A percentile compares a stretch with the other conserved stretches of the same genome.
Evolutionary conservation across 2,329 filamentous ascomycete genomes (phyloP).

Genomic region (Pseudogymnoascus sp.): DNA sequence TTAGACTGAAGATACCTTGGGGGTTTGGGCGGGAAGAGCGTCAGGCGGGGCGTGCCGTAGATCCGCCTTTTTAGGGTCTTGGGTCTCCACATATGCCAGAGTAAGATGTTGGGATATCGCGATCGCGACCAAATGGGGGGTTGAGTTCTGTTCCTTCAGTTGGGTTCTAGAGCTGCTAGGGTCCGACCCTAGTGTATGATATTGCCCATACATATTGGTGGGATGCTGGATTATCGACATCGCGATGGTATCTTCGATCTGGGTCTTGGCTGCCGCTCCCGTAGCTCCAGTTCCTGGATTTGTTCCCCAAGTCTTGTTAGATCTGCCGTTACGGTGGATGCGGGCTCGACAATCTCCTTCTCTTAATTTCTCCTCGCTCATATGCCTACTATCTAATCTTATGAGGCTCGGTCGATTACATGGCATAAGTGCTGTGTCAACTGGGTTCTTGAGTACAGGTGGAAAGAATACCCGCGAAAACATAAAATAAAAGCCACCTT

Average conservation of each 20-base stretch:
- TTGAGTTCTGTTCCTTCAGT: background rate
- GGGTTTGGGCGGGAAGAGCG: background rate
- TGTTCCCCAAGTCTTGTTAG: background rate
- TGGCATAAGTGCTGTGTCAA: background rate
- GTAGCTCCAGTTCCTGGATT: background rate
- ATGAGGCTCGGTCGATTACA: too few relatives aligned
- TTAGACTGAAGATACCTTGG: background rate
- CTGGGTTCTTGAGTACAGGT: background rate
- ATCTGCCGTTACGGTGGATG: background rate
- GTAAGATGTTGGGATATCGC: background rate
- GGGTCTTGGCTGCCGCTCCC: background rate
- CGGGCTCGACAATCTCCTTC: background rate
- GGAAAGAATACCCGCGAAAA: background rate
- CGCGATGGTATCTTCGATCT: background rate
- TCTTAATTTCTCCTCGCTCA: background rate
- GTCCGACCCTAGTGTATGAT: background rate
- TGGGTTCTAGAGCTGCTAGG: background rate
- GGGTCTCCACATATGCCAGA: background rate
- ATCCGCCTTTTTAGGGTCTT: background rate
- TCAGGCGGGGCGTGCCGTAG: background rate
- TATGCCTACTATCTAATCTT: too few relatives aligned
- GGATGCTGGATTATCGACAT: background rate
- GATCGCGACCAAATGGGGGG: background rate
- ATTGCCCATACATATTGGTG: too few relatives aligned
- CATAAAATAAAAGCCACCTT: background rate